A percentile compares a stretch with the other conserved stretches of the same genome.
These are phyloP conservation scores for Cryptococcus sp. DNA, from an alignment of 1,284 basidiomycete species.

Conservation along the genomic window DNA sequence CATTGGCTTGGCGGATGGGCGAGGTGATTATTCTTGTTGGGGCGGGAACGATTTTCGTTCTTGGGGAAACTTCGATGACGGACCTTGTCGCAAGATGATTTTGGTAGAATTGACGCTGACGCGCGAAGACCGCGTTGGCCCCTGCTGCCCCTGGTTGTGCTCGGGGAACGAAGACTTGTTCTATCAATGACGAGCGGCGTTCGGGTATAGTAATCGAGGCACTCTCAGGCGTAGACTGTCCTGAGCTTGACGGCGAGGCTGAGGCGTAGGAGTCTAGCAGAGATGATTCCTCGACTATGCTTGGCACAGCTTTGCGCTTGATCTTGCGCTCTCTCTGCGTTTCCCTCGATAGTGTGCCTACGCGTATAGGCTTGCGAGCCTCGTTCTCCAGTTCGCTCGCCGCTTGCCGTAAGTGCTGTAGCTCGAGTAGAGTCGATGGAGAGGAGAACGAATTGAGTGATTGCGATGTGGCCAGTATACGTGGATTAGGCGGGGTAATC, in stretches of 20 bases:
- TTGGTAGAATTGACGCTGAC: conserved; percentile 13
- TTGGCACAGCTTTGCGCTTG: conserved; percentile 35
- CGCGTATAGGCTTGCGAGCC: conserved; percentile 18
- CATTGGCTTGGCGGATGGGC: not conserved
- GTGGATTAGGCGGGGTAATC: not conserved
- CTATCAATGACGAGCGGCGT: conserved; percentile 3
- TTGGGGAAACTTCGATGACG: conserved; percentile 16
- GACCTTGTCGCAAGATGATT: conserved; percentile 12
- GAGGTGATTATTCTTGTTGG: conserved; percentile 5
- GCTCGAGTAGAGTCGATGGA: conserved; percentile 30
- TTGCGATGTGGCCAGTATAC: conserved; percentile 27
- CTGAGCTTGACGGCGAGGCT: conserved; percentile 13
- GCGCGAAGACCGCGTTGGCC: conserved; percentile 7
- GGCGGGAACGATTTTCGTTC: conserved; percentile 1
- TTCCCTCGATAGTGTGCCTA: not conserved
- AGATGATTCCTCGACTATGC: conserved; percentile 14
- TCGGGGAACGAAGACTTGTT: conserved; percentile 1
- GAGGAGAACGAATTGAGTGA: conserved; percentile 27
- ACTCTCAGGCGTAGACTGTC: conserved; percentile 4
- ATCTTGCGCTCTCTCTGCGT: conserved; percentile 18
- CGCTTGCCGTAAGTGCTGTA: conserved; percentile 24
- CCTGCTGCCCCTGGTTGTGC: conserved; percentile 7
- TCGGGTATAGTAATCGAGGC: conserved; percentile 3
- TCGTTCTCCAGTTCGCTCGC: conserved; percentile 32
- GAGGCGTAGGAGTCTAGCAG: conserved; percentile 1